Evolutionary conservation across 805 yeast genomes (phyloP).

Genomic region (Starmerella kuoi): DNA sequence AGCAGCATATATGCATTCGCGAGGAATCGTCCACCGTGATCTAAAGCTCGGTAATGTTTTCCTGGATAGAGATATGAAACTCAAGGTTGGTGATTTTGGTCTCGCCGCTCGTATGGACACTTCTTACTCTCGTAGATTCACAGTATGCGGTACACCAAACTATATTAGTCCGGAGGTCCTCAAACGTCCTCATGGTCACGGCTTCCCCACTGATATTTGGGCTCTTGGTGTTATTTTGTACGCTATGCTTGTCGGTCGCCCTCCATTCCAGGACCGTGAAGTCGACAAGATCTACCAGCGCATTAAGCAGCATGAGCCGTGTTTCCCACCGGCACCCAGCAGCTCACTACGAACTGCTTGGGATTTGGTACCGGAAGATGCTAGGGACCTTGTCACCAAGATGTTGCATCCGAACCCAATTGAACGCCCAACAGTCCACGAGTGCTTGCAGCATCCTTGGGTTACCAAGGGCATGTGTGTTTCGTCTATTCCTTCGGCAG

Average conservation of each 20-base stretch:
- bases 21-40: conserved; percentile 91
- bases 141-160: conserved; percentile 98
- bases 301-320: conserved; percentile 69
- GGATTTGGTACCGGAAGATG: conserved; percentile 34
- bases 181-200: conserved; percentile 58
- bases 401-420: conserved; percentile 67
- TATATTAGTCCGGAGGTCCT: conserved; percentile 97
- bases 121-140: conserved; percentile 63
- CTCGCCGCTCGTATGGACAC: conserved; percentile 85
- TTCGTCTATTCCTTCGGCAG: conserved; percentile 45
- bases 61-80: conserved; percentile 84
- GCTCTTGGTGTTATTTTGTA: conserved; percentile 94
- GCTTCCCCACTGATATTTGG: conserved; percentile 94
- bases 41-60: conserved; percentile 91
- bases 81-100: conserved; percentile 96
- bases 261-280: conserved; percentile 95
- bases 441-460: conserved; percentile 74
- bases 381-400: conserved; percentile 51
- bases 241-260: conserved; percentile 84
- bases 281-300: conserved; percentile 85
- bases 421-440: conserved; percentile 67
- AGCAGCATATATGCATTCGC: conserved; percentile 76
- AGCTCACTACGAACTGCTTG: conserved; percentile 36
- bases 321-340: conserved; percentile 48
- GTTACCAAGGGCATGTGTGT: conserved; percentile 75